Evolutionary conservation across 805 yeast genomes (phyloP), one percentile per base, ranked within the genome.

Genomic region (Kodamaea nitidulidarum): DNA sequence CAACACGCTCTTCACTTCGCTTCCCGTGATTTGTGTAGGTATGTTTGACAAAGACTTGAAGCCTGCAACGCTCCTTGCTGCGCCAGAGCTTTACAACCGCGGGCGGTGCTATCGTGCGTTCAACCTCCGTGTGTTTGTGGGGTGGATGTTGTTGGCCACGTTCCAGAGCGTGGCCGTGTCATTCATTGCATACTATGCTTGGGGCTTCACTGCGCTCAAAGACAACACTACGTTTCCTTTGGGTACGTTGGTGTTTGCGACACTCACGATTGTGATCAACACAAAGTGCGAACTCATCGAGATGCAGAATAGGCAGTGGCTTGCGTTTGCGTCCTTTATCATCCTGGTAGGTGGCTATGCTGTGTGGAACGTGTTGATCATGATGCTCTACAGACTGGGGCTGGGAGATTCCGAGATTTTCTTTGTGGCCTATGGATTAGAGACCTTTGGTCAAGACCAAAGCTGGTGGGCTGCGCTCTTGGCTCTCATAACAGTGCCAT

Each of bases 11-110:
- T 95, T 93, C 65, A 91, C 98, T 0, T 87, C 96, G 0, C 67
- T 93, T 36, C 90, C 96, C 0, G 98, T 93, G 2, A 61, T 93
- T 27, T 84, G 95, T 53, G 70, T 93, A 38, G 99, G 99, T n/a
- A 86, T 90, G 79, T 84, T 93, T 61, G 96, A 91, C 52, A 84
- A 84, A 55, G 99, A 93, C 54, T 70, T 93, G 56, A 73, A 80
- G 35, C 95, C 98, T 1, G 78, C 93, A 1, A 91, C 98, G 0
- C 69, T 93, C 38, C 58, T 91, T 37, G 93, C 98, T 0, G 84
- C 88, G 4, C 99, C 99, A 0, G 96, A 90, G 59, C 67, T 93
- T 18, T 93, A 93, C 56, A 51, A 79, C 2, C 78, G 73, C 35
- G 97, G 98, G 2, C 74, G 93, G 40, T 65, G 75, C 27, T 84